Evolutionary conservation across 768 basidiomycete species (phyloP), one percentile per base, ranked within the genome.

Genomic region (Butyriboletus loyo): DNA sequence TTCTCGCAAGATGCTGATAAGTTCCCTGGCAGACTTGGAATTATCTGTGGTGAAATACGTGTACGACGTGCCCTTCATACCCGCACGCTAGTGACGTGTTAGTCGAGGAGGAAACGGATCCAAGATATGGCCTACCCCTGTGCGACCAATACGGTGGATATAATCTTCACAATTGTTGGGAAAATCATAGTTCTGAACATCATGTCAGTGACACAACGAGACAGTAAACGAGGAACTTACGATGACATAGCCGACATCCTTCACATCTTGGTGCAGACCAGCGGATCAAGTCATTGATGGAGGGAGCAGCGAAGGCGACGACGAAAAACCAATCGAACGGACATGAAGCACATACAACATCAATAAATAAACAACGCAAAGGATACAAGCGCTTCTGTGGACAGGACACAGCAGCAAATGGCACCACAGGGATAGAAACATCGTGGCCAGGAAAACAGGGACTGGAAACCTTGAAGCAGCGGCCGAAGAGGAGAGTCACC

Each of bases 111-210:
- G 9, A 21, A 24, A 50, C 2, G 19, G 14, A 44, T 35, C 52
- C 21, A 22, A 35, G 43, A 49, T 25, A 14, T 69, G 81, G 41
- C 71, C 0, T 50, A 92, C 91, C 50, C 95, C 95, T 58, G 96
- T 97, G 70, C 96, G 93, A 58, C 96, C 97, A 65, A 99, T 99
- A 61, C 96, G 92, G 74, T 99, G 96, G 55, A 98, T 93, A 73
- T 98, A 98, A 72, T 97, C 95, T 76, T 96, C 94, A 65, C 90
- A 92, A 67, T 96, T 95, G 74, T 97, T 97, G 1, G 95, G 94
- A 78, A 98, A 97, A 70, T 98, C 95, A 69, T 91, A 95, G 73
- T 94, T 94, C 93, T 95, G 59, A 3, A 46, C 49, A 32, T 31
- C 9, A 45, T 17, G 52, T 60, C 46, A 61, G 47, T 3, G 36